phyloP scores from a whole-genome alignment of 1,139 yeast species.

The Kodamaea arcana region DNA sequence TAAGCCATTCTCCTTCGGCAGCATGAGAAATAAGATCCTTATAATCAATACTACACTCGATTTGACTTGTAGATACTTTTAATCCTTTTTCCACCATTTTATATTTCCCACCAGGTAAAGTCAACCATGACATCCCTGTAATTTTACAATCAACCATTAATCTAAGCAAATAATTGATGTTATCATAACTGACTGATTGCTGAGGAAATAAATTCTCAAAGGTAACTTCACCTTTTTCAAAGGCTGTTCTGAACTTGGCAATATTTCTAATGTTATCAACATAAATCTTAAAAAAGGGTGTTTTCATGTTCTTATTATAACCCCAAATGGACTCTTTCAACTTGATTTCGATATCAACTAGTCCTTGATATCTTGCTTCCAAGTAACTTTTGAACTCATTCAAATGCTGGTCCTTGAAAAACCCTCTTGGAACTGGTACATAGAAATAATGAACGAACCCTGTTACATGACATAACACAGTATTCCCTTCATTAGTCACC shows the following conservation, averaged over 20 bases:
- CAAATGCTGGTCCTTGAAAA: conserved; percentile 53
- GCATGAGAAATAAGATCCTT: conserved; percentile 71
- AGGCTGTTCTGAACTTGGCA: conserved; percentile 65
- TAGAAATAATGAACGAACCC: conserved; percentile 90
- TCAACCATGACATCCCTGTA: conserved; percentile 97
- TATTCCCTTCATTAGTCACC: conserved; percentile 80
- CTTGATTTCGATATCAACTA: conserved; percentile 59
- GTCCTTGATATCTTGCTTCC: conserved; percentile 49
- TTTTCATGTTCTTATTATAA: conserved; percentile 69
- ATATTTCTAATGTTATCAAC: conserved; percentile 64
- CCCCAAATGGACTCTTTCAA: conserved; percentile 93
- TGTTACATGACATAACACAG: conserved; percentile 83
- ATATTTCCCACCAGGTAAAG: conserved; percentile 76
- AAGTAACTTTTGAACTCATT: conserved; percentile 46
- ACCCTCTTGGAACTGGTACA: conserved; percentile 85
- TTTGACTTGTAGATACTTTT: conserved; percentile 72
- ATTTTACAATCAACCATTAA: conserved; percentile 89
- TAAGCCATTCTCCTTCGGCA: conserved; percentile 91
- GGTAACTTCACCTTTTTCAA: conserved; percentile 79
- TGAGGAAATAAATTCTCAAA: conserved; percentile 56
- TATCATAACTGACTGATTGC: conserved; percentile 75
- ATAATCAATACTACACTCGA: conserved; percentile 72
- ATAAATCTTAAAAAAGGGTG: conserved; percentile 75
- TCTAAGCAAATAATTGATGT: conserved; percentile 78
- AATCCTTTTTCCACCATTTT: conserved; percentile 31